Evolutionary conservation across 2,329 filamentous ascomycete genomes (phyloP).

Genomic region (Colletotrichum nymphaeae): DNA sequence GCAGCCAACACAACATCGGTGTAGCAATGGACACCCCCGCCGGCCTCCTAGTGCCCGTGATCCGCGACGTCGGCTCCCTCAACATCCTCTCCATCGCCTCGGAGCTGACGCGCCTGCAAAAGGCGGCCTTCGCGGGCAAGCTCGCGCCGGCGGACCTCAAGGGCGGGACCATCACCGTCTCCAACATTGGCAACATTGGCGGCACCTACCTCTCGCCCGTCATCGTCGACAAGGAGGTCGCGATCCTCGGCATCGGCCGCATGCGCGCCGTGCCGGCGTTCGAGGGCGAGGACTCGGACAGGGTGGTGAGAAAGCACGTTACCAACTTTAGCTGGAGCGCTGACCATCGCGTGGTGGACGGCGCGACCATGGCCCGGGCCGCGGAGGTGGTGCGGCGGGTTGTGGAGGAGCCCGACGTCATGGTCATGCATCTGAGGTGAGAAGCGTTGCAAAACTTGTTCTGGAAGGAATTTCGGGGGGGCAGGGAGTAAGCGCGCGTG

Average conservation of each 20-base stretch:
- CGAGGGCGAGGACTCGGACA: conserved; percentile 56
- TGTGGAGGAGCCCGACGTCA: conserved; percentile 86
- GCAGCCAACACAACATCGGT: conserved; percentile 92
- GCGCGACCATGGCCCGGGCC: conserved; percentile 92
- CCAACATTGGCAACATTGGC: conserved; percentile 95
- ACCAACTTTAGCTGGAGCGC: conserved; percentile 97
- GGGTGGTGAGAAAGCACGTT: conserved; percentile 80
- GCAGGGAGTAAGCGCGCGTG: not conserved
- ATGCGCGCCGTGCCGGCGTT: conserved; percentile 87
- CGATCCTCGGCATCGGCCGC: conserved; percentile 89
- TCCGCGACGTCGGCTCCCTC: conserved; percentile 82
- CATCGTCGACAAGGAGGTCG: conserved; percentile 90
- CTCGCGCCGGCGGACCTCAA: conserved; percentile 80
- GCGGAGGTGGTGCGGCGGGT: conserved; percentile 82
- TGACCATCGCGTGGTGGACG: conserved; percentile 93
- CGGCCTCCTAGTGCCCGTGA: conserved; percentile 90
- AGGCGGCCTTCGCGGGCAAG: conserved; percentile 78
- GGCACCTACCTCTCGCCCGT: conserved; percentile 93
- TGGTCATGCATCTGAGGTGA: conserved; percentile 84
- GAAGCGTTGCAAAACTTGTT: not conserved
- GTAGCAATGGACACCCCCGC: conserved; percentile 93
- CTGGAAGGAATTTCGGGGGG: not conserved
- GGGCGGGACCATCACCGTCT: conserved; percentile 93
- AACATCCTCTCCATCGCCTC: conserved; percentile 83
- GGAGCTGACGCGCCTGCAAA: conserved; percentile 80